Evolutionary conservation across 2,329 filamentous ascomycete species (phyloP).

Genomic region (Sclerotinia glacialis): DNA sequence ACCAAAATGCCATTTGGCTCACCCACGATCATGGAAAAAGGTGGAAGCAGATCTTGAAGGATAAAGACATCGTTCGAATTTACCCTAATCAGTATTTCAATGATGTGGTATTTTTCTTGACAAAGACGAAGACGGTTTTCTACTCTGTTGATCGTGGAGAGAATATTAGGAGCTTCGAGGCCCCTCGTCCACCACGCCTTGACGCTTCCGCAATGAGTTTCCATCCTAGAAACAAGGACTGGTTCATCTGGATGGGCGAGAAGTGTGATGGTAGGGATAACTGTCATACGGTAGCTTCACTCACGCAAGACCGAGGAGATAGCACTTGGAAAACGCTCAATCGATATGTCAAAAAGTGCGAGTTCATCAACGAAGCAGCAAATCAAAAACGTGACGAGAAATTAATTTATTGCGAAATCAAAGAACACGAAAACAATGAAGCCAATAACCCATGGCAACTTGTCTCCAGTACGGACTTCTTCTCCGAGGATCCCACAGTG

Average conservation of each 20-base stretch:
- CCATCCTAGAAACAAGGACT: constrained; percentile 81
- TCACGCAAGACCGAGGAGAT: constrained; percentile 76
- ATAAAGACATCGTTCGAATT: constrained; percentile 67
- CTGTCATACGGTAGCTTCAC: constrained; percentile 73
- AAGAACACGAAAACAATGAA: constrained; percentile 61
- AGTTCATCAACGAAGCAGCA: constrained; percentile 73
- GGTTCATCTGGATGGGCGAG: constrained; percentile 84
- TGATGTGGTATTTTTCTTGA: constrained; percentile 84
- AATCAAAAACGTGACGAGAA: constrained; percentile 48
- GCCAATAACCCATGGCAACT: constrained; percentile 64
- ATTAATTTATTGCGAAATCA: constrained; percentile 59
- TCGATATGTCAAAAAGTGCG: constrained; percentile 74
- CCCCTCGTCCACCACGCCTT: constrained; percentile 53
- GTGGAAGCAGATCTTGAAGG: constrained; percentile 71
- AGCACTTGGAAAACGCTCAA: constrained; percentile 73
- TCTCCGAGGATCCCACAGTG: constrained; percentile 59
- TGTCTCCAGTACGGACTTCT: constrained; percentile 76
- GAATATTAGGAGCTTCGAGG: constrained; percentile 70
- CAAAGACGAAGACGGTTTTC: constrained; percentile 60
- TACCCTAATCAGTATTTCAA: constrained; percentile 77
- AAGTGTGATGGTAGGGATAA: constrained; percentile 57
- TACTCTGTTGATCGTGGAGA: constrained; percentile 80
- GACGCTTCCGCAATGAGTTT: constrained; percentile 59
- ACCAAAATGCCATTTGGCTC: constrained; percentile 57
- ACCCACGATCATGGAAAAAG: constrained; percentile 84